These are phyloP conservation scores for Eutrema japonicum DNA, from an alignment of 345 rosid genomes.

Conservation along the genomic window DNA sequence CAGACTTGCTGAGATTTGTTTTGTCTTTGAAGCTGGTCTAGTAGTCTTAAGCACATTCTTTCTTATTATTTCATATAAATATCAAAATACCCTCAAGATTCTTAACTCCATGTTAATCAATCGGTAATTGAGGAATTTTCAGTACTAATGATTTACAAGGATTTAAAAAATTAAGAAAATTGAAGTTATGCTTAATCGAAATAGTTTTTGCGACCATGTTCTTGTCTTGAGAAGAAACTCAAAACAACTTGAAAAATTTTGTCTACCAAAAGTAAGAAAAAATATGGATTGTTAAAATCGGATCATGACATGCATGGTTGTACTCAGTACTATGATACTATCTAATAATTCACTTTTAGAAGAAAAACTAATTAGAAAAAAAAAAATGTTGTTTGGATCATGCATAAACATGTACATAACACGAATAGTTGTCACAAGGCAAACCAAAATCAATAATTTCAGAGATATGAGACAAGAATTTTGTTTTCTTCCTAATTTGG, in stretches of 20 bases:
- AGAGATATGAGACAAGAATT: background rate
- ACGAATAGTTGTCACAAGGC: background rate
- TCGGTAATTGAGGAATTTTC: background rate
- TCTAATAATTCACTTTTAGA: too few relatives aligned
- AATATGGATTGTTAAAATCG: too few relatives aligned
- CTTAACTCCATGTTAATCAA: background rate
- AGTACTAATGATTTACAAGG: background rate
- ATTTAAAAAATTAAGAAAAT: background rate
- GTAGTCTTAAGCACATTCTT: conserved; percentile 61
- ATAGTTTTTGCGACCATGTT: background rate
- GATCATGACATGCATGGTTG: too few relatives aligned
- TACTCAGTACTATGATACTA: too few relatives aligned
- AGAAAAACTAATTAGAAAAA: too few relatives aligned
- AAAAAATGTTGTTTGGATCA: background rate
- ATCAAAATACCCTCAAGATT: background rate
- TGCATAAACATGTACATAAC: background rate
- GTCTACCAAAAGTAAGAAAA: too few relatives aligned
- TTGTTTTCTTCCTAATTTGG: background rate
- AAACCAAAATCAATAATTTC: background rate
- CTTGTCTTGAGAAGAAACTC: background rate
- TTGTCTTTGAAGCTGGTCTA: conserved; percentile 74
- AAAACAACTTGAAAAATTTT: background rate
- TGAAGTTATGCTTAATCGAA: background rate
- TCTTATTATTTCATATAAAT: background rate
- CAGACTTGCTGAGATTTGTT: conserved; percentile 63